phyloP scores from a whole-genome alignment of 2,329 filamentous ascomycete genomes.

The Chaetomium olivaceum region DNA sequence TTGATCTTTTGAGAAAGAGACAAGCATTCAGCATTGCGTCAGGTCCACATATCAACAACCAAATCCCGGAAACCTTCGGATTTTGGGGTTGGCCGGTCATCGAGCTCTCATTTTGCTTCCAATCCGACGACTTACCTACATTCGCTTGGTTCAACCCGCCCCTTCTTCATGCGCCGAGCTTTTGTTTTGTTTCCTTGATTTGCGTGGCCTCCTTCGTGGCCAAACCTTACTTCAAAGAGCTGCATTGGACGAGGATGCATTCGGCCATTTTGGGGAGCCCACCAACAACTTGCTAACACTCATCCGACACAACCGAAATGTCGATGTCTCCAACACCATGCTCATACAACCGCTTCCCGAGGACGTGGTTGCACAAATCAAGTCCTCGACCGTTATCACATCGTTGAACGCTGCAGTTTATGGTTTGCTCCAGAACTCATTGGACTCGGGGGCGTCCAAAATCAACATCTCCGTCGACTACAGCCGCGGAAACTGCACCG shows the following conservation, averaged over 20 bases:
- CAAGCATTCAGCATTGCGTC: neutral
- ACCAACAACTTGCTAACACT: neutral
- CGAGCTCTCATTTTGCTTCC: neutral
- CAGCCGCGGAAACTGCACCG: constrained; percentile 68
- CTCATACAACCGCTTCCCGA: constrained; percentile 69
- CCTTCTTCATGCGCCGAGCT: neutral
- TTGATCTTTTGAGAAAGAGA: neutral
- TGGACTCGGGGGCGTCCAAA: constrained; percentile 74
- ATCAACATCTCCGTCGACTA: constrained; percentile 75
- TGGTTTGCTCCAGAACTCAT: constrained; percentile 76
- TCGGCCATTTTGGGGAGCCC: neutral
- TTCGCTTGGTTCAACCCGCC: neutral
- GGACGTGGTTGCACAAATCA: constrained; percentile 74
- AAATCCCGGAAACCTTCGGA: neutral
- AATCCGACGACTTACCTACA: neutral
- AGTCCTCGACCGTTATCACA: constrained; percentile 78
- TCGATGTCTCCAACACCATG: constrained; percentile 43
- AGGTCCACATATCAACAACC: neutral
- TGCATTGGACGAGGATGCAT: neutral
- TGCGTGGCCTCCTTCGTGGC: too few species aligned
- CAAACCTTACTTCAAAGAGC: neutral
- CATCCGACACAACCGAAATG: constrained; percentile 21
- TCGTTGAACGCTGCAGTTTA: constrained; percentile 70
- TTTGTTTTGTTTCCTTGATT: neutral
- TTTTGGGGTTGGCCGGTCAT: neutral